Conservation (phyloP, 306 rosid species). For the Myrica gale region DNA sequence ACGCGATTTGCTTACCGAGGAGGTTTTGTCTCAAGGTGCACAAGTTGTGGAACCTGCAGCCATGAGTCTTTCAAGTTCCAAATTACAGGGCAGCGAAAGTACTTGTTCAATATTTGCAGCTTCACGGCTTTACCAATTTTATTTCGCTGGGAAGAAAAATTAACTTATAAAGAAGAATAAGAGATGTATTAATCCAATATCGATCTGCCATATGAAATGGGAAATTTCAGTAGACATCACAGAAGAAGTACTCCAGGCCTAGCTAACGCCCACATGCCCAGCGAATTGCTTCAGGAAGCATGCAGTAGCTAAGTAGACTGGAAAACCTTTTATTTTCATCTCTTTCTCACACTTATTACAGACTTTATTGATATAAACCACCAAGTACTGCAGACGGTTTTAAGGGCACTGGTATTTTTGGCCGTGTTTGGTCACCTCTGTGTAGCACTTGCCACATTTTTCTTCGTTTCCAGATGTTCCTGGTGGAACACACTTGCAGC, state of each 20-base stretch:
- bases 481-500: constrained; percentile 94
- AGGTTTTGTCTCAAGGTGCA: neutral
- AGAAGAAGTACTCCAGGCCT: neutral
- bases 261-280: neutral
- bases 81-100: neutral
- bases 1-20: too few species aligned
- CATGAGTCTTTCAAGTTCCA: neutral
- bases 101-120: neutral
- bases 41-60: neutral
- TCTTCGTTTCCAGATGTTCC: constrained; percentile 84
- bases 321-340: constrained; percentile 10
- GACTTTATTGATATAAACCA: neutral
- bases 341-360: neutral
- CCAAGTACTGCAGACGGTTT: neutral
- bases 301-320: neutral
- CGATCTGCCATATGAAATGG: neutral
- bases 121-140: neutral
- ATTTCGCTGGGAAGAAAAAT: neutral
- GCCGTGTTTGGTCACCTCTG: constrained; percentile 73
- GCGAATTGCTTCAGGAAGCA: neutral
- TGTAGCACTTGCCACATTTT: constrained; percentile 86
- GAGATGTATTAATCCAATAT: neutral
- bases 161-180: neutral
- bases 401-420: constrained; percentile 69
- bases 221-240: neutral